Evolutionary conservation across 495 filamentous ascomycete genomes (phyloP).

Genomic region (Podospora anserina): DNA sequence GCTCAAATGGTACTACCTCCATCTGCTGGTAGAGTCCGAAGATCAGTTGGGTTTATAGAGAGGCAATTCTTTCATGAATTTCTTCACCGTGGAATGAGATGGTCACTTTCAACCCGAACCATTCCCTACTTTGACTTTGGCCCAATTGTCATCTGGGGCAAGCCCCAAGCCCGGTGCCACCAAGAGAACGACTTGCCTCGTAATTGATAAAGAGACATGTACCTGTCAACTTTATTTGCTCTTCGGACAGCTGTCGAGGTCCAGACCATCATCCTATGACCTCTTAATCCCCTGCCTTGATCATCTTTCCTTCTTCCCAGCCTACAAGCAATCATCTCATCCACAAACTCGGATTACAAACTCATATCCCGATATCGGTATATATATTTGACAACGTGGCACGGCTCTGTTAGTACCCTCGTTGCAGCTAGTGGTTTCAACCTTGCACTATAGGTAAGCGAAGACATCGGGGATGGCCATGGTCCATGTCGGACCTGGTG

Average conservation of each 20-base stretch:
- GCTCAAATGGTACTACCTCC: neutral
- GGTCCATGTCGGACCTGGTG: too few species aligned
- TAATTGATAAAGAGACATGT: neutral
- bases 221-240: neutral
- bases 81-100: too few species aligned
- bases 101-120: too few species aligned
- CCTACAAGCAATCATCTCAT: too few species aligned
- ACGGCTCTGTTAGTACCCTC: neutral
- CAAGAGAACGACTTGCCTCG: neutral
- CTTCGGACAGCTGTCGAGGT: neutral
- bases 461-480: too few species aligned
- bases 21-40: neutral
- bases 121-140: too few species aligned
- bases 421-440: neutral
- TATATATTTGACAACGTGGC: neutral
- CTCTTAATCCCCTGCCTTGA: too few species aligned
- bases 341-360: neutral
- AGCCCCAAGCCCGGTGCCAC: neutral
- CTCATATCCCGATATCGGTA: neutral
- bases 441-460: neutral
- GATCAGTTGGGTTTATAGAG: neutral
- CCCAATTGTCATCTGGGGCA: too few species aligned
- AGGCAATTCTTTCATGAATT: too few species aligned
- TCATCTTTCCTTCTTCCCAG: too few species aligned
- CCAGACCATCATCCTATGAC: too few species aligned